Evolutionary conservation across 1,284 basidiomycete genomes (phyloP).

Genomic region (Moniliophthora roreri): DNA sequence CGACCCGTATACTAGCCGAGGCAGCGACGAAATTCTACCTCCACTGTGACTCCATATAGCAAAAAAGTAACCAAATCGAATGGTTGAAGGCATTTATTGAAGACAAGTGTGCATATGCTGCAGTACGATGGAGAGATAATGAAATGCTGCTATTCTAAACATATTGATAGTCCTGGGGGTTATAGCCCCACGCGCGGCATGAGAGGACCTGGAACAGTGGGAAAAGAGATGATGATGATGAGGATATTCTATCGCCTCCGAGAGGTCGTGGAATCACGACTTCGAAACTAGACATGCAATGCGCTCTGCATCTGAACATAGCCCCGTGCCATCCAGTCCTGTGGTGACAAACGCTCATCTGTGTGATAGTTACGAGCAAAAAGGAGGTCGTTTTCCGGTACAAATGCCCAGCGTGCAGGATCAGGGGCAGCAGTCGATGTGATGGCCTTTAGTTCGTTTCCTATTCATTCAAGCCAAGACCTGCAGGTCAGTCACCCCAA

Average conservation of each 20-base stretch:
- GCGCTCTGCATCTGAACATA: slow-evolving; percentile 40
- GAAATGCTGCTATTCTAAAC: too few species aligned
- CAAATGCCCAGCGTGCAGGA: slow-evolving; percentile 57
- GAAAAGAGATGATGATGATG: background rate
- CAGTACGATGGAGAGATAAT: too few species aligned
- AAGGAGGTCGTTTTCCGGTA: slow-evolving; percentile 55
- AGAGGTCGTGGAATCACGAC: background rate
- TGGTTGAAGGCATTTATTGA: too few species aligned
- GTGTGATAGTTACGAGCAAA: slow-evolving; percentile 35
- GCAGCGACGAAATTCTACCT: background rate
- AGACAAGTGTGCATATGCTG: too few species aligned
- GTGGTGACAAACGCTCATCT: slow-evolving; percentile 44
- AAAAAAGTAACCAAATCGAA: too few species aligned
- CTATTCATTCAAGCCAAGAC: slow-evolving; percentile 24
- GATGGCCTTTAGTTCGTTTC: slow-evolving; percentile 57
- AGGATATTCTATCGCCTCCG: background rate
- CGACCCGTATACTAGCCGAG: background rate
- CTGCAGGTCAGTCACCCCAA: background rate
- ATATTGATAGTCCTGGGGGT: too few species aligned
- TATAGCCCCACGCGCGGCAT: too few species aligned
- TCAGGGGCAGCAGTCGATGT: slow-evolving; percentile 57
- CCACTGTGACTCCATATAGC: too few species aligned
- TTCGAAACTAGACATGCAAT: background rate
- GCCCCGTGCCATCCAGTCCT: slow-evolving; percentile 56
- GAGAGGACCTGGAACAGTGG: too few species aligned